Evolutionary conservation across 1,139 yeast species (phyloP).

Genomic region (Wickerhamomyces sp.): DNA sequence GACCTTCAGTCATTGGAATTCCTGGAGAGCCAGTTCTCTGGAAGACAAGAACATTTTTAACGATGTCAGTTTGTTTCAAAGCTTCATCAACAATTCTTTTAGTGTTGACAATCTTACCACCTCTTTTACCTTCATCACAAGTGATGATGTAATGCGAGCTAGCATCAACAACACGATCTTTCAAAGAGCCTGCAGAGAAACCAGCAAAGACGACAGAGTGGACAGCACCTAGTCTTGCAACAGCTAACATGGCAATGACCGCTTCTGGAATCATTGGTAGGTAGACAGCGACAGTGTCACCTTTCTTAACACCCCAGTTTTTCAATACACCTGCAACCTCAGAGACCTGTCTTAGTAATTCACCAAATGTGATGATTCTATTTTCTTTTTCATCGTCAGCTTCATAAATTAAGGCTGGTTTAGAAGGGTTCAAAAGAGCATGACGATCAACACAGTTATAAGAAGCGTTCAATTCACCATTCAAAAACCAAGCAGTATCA

Average conservation of each 20-base stretch:
- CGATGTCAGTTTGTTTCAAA: conserved; percentile 68
- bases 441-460: conserved; percentile 97
- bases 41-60: conserved; percentile 79
- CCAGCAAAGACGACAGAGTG: conserved; percentile 98
- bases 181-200: conserved; percentile 88
- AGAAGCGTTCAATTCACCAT: conserved; percentile 90
- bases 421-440: conserved; percentile 82
- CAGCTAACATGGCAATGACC: conserved; percentile 88
- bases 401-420: conserved; percentile 88
- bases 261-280: conserved; percentile 98
- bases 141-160: conserved; percentile 86
- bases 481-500: conserved; percentile 88
- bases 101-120: conserved; percentile 87
- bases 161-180: conserved; percentile 89
- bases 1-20: conserved; percentile 68
- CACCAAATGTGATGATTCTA: conserved; percentile 73
- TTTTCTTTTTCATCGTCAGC: conserved; percentile 88
- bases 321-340: conserved; percentile 83
- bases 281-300: conserved; percentile 95
- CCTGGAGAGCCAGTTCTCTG: conserved; percentile 75
- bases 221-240: conserved; percentile 91
- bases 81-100: conserved; percentile 96
- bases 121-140: conserved; percentile 95
- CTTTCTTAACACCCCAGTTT: conserved; percentile 85
- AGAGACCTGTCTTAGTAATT: conserved; percentile 81